phyloP scores from a whole-genome alignment of 768 basidiomycete species.

The Dacryopinax primogenitus region DNA sequence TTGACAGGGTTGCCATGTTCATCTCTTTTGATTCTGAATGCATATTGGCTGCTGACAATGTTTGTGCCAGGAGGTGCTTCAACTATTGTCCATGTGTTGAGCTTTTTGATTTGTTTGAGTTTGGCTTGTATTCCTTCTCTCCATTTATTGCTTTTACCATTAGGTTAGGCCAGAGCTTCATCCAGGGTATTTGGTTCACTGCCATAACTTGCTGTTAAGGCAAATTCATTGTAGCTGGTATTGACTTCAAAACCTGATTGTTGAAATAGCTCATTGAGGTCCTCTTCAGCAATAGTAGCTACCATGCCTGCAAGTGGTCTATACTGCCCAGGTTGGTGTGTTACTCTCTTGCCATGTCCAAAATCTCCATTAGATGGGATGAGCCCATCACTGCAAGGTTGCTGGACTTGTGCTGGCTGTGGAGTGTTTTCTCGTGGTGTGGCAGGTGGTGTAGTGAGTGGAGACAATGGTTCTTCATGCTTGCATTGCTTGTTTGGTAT shows the following conservation, averaged over 20 bases:
- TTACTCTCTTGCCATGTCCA: background rate
- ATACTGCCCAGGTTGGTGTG: background rate
- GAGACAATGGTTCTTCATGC: background rate
- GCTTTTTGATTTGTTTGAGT: background rate
- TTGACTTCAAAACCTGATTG: background rate
- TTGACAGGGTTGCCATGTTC: slow-evolving; percentile 1
- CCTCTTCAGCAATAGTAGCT: background rate
- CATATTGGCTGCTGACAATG: background rate
- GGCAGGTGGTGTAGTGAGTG: background rate
- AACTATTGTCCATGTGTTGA: background rate
- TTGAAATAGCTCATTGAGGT: background rate
- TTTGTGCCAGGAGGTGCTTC: background rate
- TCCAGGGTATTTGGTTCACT: background rate
- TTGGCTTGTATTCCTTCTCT: background rate
- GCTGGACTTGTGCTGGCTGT: background rate
- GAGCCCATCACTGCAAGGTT: background rate
- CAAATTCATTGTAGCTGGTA: background rate
- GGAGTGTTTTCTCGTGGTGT: background rate
- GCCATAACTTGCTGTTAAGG: background rate
- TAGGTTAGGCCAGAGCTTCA: background rate
- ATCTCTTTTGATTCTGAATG: background rate
- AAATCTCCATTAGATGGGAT: background rate
- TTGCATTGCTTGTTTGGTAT: background rate
- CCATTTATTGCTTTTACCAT: background rate
- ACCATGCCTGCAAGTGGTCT: background rate